These are phyloP conservation scores for Podosphaera xanthii DNA, from an alignment of 2,329 filamentous ascomycete genomes.

Conservation along the genomic window DNA sequence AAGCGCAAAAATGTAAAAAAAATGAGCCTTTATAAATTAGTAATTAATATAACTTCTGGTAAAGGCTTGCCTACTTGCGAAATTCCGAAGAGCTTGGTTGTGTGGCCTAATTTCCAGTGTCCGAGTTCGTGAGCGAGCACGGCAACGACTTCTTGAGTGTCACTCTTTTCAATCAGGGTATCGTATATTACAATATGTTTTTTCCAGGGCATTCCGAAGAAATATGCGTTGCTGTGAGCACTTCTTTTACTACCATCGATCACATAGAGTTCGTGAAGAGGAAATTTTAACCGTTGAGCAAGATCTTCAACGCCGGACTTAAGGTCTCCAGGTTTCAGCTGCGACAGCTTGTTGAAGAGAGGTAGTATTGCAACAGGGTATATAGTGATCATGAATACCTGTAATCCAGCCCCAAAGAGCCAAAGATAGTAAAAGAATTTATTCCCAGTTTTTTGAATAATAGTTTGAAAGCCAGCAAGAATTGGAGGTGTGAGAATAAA, in stretches of 20 bases:
- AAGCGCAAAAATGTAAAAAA: conserved; percentile 89
- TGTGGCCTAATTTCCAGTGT: conserved; percentile 93
- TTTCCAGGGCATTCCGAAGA: conserved; percentile 96
- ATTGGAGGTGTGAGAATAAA: conserved; percentile 67
- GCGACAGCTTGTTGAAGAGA: conserved; percentile 16
- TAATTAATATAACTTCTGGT: background rate
- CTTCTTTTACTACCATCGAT: conserved; percentile 82
- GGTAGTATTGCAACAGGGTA: conserved; percentile 3
- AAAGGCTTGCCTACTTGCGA: conserved; percentile 34
- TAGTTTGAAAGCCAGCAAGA: conserved; percentile 76
- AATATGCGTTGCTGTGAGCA: conserved; percentile 80
- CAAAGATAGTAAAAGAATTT: conserved; percentile 97
- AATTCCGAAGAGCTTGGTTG: conserved; percentile 73
- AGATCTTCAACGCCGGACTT: conserved; percentile 75
- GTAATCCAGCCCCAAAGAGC: conserved; percentile 72
- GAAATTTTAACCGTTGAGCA: conserved; percentile 68
- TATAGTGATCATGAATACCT: conserved; percentile 86
- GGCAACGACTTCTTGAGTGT: conserved; percentile 77
- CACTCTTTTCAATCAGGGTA: conserved; percentile 86
- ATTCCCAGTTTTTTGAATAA: conserved; percentile 81
- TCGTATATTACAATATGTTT: conserved; percentile 99
- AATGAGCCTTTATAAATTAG: conserved; percentile 42
- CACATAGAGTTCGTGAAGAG: conserved; percentile 77
- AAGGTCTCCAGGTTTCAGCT: conserved; percentile 64
- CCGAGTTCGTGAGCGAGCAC: conserved; percentile 90